Evolutionary conservation across 768 basidiomycete genomes (phyloP).

Genomic region (Daedalea quercina): DNA sequence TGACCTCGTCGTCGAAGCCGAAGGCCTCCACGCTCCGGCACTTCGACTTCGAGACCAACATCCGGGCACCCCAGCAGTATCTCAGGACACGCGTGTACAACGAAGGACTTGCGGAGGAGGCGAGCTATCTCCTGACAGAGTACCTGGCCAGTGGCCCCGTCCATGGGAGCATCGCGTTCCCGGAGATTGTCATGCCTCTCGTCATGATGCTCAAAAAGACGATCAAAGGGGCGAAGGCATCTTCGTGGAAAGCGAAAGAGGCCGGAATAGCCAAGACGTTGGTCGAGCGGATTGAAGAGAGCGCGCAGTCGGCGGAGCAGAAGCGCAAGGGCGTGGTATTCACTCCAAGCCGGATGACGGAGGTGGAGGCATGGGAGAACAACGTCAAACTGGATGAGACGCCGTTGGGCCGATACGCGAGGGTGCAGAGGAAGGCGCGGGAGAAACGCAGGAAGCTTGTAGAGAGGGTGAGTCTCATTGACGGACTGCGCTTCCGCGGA

Average conservation of each 20-base stretch:
- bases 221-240: constrained; percentile 53
- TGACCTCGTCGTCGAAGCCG: constrained; percentile 60
- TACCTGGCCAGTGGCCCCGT: constrained; percentile 69
- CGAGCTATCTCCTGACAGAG: constrained; percentile 70
- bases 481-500: background rate
- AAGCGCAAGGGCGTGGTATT: constrained; percentile 66
- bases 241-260: constrained; percentile 41
- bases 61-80: constrained; percentile 86
- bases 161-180: constrained; percentile 87
- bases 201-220: constrained; percentile 64
- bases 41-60: constrained; percentile 80
- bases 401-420: constrained; percentile 78
- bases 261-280: constrained; percentile 62
- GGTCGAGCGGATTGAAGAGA: constrained; percentile 85
- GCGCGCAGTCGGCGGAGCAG: constrained; percentile 69
- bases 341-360: constrained; percentile 60
- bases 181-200: constrained; percentile 83
- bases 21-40: constrained; percentile 85
- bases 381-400: constrained; percentile 55
- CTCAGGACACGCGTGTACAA: constrained; percentile 80
- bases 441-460: constrained; percentile 64
- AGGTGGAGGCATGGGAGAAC: constrained; percentile 72
- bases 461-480: constrained; percentile 54
- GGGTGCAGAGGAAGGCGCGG: constrained; percentile 73
- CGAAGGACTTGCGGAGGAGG: constrained; percentile 81